A percentile compares a stretch with the other conserved stretches of the same genome.
These are phyloP conservation scores for Nicotiana tabacum DNA, from an alignment of 257 asterid genomes.

Conservation along the genomic window DNA sequence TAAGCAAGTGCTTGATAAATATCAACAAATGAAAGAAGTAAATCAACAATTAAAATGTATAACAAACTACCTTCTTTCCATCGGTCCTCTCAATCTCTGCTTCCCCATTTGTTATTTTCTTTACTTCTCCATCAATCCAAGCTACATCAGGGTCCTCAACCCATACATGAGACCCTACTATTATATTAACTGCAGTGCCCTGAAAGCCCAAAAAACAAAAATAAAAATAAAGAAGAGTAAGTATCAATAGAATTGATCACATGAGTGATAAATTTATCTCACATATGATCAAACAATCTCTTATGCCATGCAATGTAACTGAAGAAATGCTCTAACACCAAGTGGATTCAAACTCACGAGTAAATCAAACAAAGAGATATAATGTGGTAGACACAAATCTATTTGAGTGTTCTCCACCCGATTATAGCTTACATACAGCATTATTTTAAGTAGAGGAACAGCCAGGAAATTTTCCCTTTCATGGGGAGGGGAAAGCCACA, in stretches of 20 bases:
- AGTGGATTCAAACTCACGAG: background rate
- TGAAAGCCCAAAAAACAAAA: conserved; percentile 26
- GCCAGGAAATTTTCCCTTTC: background rate
- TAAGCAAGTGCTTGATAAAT: background rate
- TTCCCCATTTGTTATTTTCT: conserved; percentile 63
- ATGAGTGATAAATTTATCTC: background rate
- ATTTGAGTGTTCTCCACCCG: background rate
- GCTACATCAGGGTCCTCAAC: conserved; percentile 68
- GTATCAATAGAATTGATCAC: background rate
- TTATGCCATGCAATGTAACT: background rate
- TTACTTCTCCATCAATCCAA: conserved; percentile 84
- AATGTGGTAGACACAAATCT: background rate
- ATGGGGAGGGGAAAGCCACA: background rate
- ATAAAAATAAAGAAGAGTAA: background rate
- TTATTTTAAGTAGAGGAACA: background rate
- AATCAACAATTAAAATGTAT: background rate
- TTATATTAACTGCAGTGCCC: conserved; percentile 88
- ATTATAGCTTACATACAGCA: background rate
- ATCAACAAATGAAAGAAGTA: background rate
- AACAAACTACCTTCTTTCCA: conserved; percentile 65
- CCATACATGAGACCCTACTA: conserved; percentile 95
- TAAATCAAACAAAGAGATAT: background rate
- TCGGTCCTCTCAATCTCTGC: conserved; percentile 65
- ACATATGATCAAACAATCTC: background rate
- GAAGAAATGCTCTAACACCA: background rate